Evolutionary conservation across 2,329 filamentous ascomycete species (phyloP).

Genomic region (Trichocomaceae sp.): DNA sequence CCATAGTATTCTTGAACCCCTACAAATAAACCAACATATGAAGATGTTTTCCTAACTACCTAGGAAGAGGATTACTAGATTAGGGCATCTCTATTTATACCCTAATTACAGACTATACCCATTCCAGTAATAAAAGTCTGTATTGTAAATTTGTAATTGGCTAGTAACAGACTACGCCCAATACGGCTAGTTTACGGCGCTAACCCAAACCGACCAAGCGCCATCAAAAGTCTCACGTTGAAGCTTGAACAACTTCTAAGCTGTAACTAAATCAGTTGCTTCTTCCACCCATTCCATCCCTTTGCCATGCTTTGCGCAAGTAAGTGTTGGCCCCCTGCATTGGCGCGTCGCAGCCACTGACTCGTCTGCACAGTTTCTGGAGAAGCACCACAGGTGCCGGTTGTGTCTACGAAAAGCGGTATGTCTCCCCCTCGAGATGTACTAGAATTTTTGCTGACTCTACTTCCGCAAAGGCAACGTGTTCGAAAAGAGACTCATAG

Average conservation of each 20-base stretch:
- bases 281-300: conserved; percentile 15
- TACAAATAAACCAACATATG: too few relatives aligned
- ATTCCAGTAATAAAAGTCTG: too few relatives aligned
- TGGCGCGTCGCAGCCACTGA: neutral
- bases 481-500: conserved; percentile 91
- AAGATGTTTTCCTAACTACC: too few relatives aligned
- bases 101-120: too few relatives aligned
- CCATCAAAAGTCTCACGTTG: conserved; percentile 27
- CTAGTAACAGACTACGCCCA: too few relatives aligned
- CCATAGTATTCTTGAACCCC: too few relatives aligned
- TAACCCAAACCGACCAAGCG: too few relatives aligned
- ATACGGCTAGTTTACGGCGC: too few relatives aligned
- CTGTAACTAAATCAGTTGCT: conserved; percentile 14
- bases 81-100: too few relatives aligned
- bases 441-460: conserved; percentile 25
- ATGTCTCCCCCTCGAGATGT: conserved; percentile 32
- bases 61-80: too few relatives aligned
- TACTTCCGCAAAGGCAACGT: conserved; percentile 58
- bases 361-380: conserved; percentile 65
- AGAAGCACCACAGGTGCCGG: conserved; percentile 89
- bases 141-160: too few relatives aligned
- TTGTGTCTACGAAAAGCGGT: conserved; percentile 93
- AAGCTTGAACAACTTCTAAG: conserved; percentile 21
- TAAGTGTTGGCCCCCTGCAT: conserved; percentile 39
- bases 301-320: conserved; percentile 57